These are phyloP conservation scores for Cladosporium halotolerans DNA, from an alignment of 2,329 filamentous ascomycete species.

Conservation along the genomic window DNA sequence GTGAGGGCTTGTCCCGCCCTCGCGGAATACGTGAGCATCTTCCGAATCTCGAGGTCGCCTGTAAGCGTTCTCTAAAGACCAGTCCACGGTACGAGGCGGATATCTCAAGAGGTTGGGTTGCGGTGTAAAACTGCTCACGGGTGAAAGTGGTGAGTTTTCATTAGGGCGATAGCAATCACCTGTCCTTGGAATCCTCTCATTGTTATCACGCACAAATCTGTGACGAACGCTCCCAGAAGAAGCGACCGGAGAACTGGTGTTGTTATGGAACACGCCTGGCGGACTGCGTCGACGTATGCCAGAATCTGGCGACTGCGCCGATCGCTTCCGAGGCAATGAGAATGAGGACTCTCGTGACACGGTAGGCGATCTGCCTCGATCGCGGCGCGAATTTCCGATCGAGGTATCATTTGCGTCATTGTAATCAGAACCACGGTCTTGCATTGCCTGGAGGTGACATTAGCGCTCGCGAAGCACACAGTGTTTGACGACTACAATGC, in stretches of 20 bases:
- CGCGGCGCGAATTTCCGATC: neutral
- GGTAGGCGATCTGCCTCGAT: neutral
- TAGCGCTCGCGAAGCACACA: no score
- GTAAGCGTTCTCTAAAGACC: no score
- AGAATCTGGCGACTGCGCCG: neutral
- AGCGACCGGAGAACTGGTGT: neutral
- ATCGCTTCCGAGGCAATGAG: neutral
- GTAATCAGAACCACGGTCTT: neutral
- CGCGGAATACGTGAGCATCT: no score
- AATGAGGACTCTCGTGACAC: neutral
- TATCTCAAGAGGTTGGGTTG: no score
- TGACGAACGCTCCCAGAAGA: constrained; percentile 7
- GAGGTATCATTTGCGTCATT: neutral
- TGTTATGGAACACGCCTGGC: neutral
- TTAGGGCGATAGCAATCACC: neutral
- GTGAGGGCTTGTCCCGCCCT: no score
- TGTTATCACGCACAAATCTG: constrained; percentile 7
- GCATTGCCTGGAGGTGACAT: neutral
- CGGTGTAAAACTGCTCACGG: neutral
- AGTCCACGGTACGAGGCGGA: no score
- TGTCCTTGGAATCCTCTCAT: neutral
- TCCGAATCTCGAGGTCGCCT: no score
- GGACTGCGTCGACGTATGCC: neutral
- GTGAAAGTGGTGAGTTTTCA: neutral
- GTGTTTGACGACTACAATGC: no score